Evolutionary conservation across 371 early-diverging fungal species (phyloP).

Genomic region (Mucor velutinosus): DNA sequence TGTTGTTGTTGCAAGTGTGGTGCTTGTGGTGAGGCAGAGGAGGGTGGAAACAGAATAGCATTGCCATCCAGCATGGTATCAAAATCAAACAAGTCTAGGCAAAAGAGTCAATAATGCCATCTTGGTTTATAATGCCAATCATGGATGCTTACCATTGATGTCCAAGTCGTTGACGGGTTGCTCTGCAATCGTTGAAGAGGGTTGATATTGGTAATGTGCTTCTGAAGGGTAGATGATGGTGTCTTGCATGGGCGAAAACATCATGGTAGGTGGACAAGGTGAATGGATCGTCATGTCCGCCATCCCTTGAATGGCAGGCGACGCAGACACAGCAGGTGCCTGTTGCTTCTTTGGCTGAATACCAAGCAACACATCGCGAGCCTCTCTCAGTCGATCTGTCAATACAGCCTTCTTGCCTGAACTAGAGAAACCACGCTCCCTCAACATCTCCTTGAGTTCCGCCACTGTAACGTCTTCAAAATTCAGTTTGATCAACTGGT

Average conservation of each 20-base stretch:
- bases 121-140: not conserved
- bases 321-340: not conserved
- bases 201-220: conserved; percentile 4
- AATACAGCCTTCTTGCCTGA: conserved; percentile 68
- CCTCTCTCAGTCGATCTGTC: conserved; percentile 58
- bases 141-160: conserved; percentile 14
- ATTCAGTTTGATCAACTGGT: conserved; percentile 52
- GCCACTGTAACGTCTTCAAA: conserved; percentile 74
- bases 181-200: not conserved
- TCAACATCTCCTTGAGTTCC: conserved; percentile 69
- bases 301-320: conserved; percentile 24
- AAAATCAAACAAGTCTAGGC: conserved; percentile 12
- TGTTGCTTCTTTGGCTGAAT: not conserved
- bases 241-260: conserved; percentile 11
- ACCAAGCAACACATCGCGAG: conserved; percentile 22
- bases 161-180: conserved; percentile 11
- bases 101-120: not conserved
- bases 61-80: conserved; percentile 11
- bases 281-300: conserved; percentile 31
- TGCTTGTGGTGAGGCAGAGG: too few species aligned
- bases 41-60: conserved; percentile 11
- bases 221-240: not conserved
- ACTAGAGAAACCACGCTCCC: conserved; percentile 58
- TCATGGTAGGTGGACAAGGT: conserved; percentile 9
- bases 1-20: not conserved